Evolutionary conservation across 371 early-diverging fungal genomes (phyloP).

Genomic region (Mucor lusitanicus): DNA sequence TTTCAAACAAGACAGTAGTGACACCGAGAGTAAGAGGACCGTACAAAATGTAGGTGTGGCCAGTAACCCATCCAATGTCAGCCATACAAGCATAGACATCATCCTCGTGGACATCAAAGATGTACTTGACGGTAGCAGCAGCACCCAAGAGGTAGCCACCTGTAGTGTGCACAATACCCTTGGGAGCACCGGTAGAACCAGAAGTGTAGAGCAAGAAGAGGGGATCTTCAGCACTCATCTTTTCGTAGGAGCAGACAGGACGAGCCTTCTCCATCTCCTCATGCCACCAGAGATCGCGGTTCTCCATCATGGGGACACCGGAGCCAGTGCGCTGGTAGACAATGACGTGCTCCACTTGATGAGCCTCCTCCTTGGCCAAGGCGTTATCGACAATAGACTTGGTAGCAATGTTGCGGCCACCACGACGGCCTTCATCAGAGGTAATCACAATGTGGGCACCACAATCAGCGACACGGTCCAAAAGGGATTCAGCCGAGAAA

Average conservation of each 20-base stretch:
- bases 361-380: constrained; percentile 54
- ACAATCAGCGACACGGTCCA: constrained; percentile 83
- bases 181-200: constrained; percentile 97
- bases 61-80: constrained; percentile 84
- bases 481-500: constrained; percentile 86
- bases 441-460: constrained; percentile 81
- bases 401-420: constrained; percentile 85
- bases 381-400: constrained; percentile 95
- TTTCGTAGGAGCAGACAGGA: constrained; percentile 79
- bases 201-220: constrained; percentile 98
- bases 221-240: constrained; percentile 91
- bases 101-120: constrained; percentile 85
- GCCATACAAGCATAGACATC: constrained; percentile 87
- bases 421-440: constrained; percentile 88
- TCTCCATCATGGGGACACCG: constrained; percentile 66
- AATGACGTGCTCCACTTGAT: constrained; percentile 76
- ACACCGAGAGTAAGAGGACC: constrained; percentile 90
- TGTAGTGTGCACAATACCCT: constrained; percentile 92
- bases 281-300: constrained; percentile 90
- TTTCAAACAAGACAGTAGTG: constrained; percentile 93
- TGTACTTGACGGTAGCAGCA: constrained; percentile 85
- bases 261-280: constrained; percentile 76
- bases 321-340: constrained; percentile 87
- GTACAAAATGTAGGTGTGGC: constrained; percentile 89
- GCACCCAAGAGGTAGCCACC: constrained; percentile 97